These are phyloP conservation scores for Hypoxylon sp. DNA, from an alignment of 2,329 filamentous ascomycete species.

Conservation along the genomic window DNA sequence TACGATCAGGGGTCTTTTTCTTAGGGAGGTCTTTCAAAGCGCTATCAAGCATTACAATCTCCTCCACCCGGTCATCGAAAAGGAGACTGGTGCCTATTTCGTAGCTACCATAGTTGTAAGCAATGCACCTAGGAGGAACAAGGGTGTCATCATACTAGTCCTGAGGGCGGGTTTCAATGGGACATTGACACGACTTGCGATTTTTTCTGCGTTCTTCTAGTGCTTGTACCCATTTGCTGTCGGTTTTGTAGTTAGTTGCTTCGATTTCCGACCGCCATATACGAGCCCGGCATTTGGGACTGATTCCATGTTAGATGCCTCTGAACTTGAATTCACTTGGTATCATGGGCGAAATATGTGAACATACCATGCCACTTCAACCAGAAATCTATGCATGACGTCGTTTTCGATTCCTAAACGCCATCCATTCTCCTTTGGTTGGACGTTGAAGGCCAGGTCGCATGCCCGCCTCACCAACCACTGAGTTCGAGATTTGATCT, in stretches of 20 bases:
- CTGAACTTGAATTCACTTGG: background rate
- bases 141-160: constrained; percentile 3
- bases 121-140: background rate
- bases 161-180: constrained; percentile 6
- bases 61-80: constrained; percentile 25
- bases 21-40: constrained; percentile 17
- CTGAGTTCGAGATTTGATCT: constrained; percentile 12
- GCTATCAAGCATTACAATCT: constrained; percentile 22
- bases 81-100: constrained; percentile 11
- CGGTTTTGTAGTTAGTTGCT: background rate
- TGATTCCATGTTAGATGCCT: background rate
- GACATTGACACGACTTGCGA: constrained; percentile 18
- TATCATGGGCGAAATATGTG: background rate
- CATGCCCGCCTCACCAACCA: constrained; percentile 17
- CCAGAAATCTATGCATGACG: constrained; percentile 9
- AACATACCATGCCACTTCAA: constrained; percentile 18
- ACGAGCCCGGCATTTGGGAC: constrained; percentile 4
- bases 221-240: constrained; percentile 9
- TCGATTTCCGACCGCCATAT: constrained; percentile 21
- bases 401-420: constrained; percentile 15
- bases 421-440: constrained; percentile 21
- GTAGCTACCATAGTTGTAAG: constrained; percentile 7
- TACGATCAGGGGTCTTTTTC: constrained; percentile 17
- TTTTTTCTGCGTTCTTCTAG: constrained; percentile 16
- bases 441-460: constrained; percentile 13